Evolutionary conservation across 2,329 filamentous ascomycete genomes (phyloP), one percentile per base, ranked within the genome.

Genomic region (Sclerotinia sclerotiorum): DNA sequence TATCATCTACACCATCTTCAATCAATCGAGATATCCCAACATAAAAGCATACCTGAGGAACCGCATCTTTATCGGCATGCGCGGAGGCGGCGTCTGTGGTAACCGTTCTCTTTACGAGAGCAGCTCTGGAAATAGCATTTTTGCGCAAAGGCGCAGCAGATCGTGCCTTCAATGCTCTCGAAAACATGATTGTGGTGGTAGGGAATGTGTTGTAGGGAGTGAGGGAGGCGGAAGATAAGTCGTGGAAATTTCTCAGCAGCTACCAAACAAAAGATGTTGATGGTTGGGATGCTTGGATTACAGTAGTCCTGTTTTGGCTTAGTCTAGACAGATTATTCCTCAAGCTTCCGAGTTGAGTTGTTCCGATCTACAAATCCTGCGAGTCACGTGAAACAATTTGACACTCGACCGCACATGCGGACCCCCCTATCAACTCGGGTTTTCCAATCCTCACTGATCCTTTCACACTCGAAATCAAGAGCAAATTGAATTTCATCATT

Each of bases 81-180:
- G 93, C 89, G 77, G 91, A 94, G 74, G 95, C 95, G 74, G 95
- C 95, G 82, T 98, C 90, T 74, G 95, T 98, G 75, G 95, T 99
- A 78, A 99, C 95, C 76, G 87, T 87, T 80, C 94, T 88, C 69
- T 74, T 81, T 69, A 81, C 77, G 70, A 83, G 78, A 69, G 80
- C 70, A 57, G 69, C 62, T 71, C 72, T 73, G 27, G 70, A 72
- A 64, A 76, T 69, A 24, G 69, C 72, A 72, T 71, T 73, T 54
- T 69, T 73, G 65, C 84, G 83, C 80, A 90, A 79, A 77, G 88
- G 85, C 79, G 84, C 84, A 70, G 79, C 80, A 77, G 79, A 80
- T 77, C 86, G 84, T 77, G 86, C 83, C 82, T 87, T 85, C 79
- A 90, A 82, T 80, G 88, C 84, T 82, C 88, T 85, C 78, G 89